Evolutionary conservation across 2,329 filamentous ascomycete species (phyloP), one percentile per base, ranked within the genome.

Genomic region (Aaosphaeria pasadenensis): DNA sequence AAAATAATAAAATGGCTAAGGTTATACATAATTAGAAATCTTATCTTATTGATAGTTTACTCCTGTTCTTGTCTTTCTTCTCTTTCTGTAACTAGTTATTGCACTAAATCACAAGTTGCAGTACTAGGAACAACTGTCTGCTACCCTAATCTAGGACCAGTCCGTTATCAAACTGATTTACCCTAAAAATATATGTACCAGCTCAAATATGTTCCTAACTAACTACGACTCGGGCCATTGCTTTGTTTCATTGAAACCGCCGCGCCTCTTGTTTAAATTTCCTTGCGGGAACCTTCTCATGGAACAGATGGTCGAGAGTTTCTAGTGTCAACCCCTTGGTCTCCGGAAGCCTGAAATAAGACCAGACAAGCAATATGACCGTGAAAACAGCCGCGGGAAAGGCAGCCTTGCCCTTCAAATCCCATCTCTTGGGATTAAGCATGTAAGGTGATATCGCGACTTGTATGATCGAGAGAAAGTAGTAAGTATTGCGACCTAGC

Each of bases 401-500:
- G 3, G 33, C 33, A 36, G 33, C 33, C 13, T 36, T 36, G 9
- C 33, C 33, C 13, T 36, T 36, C 9, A 36, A 13, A 13, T 36
- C 13, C 9, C 33, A 9, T 13, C 13, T 13, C 7, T 28, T 46
- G 9, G 48, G 48, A 31, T 50, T 50, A 11, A 55, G 45, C 52
- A 55, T 53, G 11, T 49, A 48, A 9, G 50, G 50, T 30, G 50
- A 42, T 33, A 55, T 48, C 13, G 41, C 42, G 30, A 83, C 85
- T 65, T 83, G 87, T 58, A 94, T 70, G 56, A 95, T 91, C 48
- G 82, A 84, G 32, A 89, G 86, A 42, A 94, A 74, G 59, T 91
- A 90, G 74, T 71, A 76, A 7, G 88, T 73, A 54, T 88, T 86
- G 42, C 89, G 84, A 1, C 87, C 88, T 4, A 95, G 79, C 1